Conservation (phyloP, 805 yeast genomes). For the Monosporozyma aerobia region DNA sequence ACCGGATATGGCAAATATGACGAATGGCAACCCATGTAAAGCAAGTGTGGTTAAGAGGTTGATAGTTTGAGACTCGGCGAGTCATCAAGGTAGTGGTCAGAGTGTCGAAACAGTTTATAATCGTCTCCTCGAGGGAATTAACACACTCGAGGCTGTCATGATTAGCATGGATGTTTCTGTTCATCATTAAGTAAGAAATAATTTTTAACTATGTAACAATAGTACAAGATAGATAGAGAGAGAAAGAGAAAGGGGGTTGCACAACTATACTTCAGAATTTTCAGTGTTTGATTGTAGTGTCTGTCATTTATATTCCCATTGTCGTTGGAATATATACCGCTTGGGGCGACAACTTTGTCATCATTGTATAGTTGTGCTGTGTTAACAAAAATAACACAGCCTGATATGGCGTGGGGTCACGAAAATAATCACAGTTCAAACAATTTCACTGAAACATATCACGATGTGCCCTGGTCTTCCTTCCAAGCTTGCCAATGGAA, state of each 20-base stretch:
- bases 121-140: neutral
- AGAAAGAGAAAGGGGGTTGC: neutral
- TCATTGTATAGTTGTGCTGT: conserved; percentile 13
- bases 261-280: conserved; percentile 25
- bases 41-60: neutral
- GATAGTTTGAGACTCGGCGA: too few species aligned
- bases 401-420: neutral
- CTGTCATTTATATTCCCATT: conserved; percentile 1
- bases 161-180: conserved; percentile 4
- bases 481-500: too few species aligned
- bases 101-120: conserved; percentile 1
- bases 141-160: neutral
- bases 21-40: neutral
- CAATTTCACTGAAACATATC: too few species aligned
- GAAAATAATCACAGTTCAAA: neutral
- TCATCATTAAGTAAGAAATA: conserved; percentile 3
- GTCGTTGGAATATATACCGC: conserved; percentile 20
- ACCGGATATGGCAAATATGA: neutral
- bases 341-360: conserved; percentile 36
- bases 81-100: neutral
- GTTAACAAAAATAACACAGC: neutral
- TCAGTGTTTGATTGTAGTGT: conserved; percentile 33
- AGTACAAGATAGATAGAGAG: too few species aligned
- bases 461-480: too few species aligned
- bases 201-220: neutral